Base-by-base conservation (phyloP, 345 rosid species). In the Angophora floribunda region DNA sequence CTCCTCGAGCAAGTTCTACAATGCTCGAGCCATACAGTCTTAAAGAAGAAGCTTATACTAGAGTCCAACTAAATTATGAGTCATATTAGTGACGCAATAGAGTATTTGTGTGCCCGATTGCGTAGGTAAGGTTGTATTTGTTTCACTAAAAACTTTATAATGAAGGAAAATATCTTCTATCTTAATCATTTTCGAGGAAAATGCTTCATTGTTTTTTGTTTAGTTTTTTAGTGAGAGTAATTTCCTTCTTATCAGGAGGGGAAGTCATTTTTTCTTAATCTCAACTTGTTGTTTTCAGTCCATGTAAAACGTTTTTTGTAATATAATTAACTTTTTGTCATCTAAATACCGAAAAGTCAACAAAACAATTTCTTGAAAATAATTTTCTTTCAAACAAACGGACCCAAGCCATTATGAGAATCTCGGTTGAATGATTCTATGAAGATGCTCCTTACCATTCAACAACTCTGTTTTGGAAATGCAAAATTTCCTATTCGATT, bases 281-380 rank as follows among this genome's bases (percentile, higher is more conserved):
- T 67, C 15, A 70, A 7, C 13, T 36, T 70, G 9, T 70, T 70
- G 3, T 1, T 70, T 70, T 67, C 1, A 1, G 7, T 32, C 4
- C 5, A 30, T 1, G 6, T 16, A 15, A 70, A 16, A 16, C 0
- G 4, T 32, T 70, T 32, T 32, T 3, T 24, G 0, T 70, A 67
- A 2, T 32, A 32, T 22, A 8, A 67, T 30, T 67, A 30, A 6
- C 0, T 32, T 30, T 67, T 4, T 44, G 2, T 67, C 24, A 70
- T 32, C 9, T 4, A 70, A 70, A 32, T 6, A 70, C 12, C 0
- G 4, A 1, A 17, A 70, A 32, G 22, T 32, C 24, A 9, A 0
- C 41, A 17, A 17, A 75, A 36, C 1, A 5, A 75, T 5, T 41
- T 75, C 14, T 1, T 13, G 6, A 41, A 75, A 36, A 19, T 0